Percentiles rank a stretch among this genome's conserved stretches.
Conservation (phyloP, 1,284 basidiomycete genomes). For the Inonotus obliquus region DNA sequence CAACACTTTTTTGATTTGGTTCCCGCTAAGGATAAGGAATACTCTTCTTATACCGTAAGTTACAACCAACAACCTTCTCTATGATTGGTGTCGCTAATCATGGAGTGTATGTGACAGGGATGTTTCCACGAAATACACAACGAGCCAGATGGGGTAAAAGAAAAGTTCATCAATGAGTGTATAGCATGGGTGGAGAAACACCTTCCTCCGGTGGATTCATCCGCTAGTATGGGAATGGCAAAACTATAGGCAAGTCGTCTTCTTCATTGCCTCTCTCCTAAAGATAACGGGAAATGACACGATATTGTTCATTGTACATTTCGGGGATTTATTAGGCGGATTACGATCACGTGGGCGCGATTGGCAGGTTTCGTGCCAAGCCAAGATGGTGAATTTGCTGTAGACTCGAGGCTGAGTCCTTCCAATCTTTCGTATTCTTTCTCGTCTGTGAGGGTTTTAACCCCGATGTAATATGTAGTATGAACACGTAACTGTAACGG, state of each 20-base stretch:
- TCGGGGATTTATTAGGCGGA: no score
- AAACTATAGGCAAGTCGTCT: neutral
- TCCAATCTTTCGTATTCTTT: neutral
- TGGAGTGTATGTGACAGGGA: neutral
- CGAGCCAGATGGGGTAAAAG: slow-evolving; percentile 57
- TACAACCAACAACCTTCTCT: no score
- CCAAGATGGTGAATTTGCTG: slow-evolving; percentile 16
- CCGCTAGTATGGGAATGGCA: neutral
- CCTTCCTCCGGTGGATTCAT: slow-evolving; percentile 1
- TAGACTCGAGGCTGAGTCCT: neutral
- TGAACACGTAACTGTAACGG: no score
- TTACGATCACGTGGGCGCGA: no score
- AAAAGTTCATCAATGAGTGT: slow-evolving; percentile 41
- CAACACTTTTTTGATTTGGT: slow-evolving; percentile 60
- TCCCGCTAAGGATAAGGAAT: slow-evolving; percentile 55
- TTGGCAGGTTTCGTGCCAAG: no score
- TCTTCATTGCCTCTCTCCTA: no score
- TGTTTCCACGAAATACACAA: slow-evolving; percentile 49
- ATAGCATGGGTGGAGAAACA: slow-evolving; percentile 47
- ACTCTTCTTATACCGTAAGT: slow-evolving; percentile 53
- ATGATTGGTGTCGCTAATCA: neutral
- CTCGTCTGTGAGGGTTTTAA: no score
- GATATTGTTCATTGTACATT: no score
- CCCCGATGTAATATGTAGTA: no score
- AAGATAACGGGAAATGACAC: no score